phyloP scores from a whole-genome alignment of 129 eudicot genomes.

The Tagetes patula region DNA sequence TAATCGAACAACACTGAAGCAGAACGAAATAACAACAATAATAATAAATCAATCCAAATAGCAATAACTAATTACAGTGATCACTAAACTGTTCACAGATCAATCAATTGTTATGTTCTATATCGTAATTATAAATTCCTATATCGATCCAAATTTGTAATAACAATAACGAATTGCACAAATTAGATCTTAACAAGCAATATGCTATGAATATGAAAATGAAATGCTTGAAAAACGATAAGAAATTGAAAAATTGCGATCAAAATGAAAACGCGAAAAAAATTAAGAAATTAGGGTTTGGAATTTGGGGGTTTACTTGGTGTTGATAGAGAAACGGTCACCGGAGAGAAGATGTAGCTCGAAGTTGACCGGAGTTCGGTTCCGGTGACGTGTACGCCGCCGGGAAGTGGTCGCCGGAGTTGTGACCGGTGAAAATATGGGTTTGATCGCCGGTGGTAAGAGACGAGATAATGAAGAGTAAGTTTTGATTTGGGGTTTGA shows the following conservation, averaged over 20 bases:
- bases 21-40: neutral
- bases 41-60: slow-evolving; percentile 1
- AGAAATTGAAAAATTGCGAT: too few species aligned
- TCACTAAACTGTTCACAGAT: neutral
- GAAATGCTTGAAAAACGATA: neutral
- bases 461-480: neutral
- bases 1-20: neutral
- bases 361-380: neutral
- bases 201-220: neutral
- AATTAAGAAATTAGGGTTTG: slow-evolving; percentile 10
- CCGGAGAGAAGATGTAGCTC: slow-evolving; percentile 9
- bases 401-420: slow-evolving; percentile 4
- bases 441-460: neutral
- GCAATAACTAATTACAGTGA: neutral
- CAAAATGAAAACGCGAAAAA: neutral
- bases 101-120: neutral
- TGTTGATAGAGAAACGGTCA: neutral
- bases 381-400: neutral
- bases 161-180: too few species aligned
- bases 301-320: slow-evolving; percentile 9
- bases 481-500: neutral
- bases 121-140: neutral
- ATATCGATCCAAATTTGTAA: neutral
- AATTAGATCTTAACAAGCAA: neutral
- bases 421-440: neutral